Percentiles rank a stretch among this genome's conserved stretches.
Evolutionary conservation across 495 filamentous ascomycete species (phyloP).

Genomic region (Pseudomonodictys pantanalensis): DNA sequence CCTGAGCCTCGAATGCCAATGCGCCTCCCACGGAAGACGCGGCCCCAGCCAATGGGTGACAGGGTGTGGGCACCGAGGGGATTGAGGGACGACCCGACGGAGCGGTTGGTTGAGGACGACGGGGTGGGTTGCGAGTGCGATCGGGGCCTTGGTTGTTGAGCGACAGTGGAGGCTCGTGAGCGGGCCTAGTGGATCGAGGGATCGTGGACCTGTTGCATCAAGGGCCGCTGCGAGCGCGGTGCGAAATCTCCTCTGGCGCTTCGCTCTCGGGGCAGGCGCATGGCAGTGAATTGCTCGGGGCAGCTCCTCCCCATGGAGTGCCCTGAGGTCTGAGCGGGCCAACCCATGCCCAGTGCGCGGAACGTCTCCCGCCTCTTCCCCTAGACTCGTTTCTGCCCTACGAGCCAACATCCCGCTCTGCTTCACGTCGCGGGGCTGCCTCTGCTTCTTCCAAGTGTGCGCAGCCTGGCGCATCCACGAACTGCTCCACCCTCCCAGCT

Average conservation of each 20-base stretch:
- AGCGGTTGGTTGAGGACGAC: background rate
- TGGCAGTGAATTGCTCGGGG: too few relatives aligned
- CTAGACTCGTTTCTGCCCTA: background rate
- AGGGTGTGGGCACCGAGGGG: background rate
- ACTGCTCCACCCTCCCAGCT: too few relatives aligned
- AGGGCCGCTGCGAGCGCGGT: background rate
- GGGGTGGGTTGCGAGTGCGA: slow-evolving; percentile 21
- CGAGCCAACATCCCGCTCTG: background rate
- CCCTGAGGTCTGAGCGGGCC: too few relatives aligned
- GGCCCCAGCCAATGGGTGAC: slow-evolving; percentile 12
- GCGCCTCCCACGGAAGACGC: background rate
- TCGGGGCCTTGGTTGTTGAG: background rate
- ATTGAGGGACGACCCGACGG: slow-evolving; percentile 18
- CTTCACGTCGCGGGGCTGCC: background rate
- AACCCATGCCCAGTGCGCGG: background rate
- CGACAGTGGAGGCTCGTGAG: background rate
- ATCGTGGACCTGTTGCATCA: background rate
- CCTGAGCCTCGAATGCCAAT: slow-evolving; percentile 4
- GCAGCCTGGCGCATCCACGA: too few relatives aligned
- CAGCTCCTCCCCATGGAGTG: too few relatives aligned
- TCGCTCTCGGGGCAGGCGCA: too few relatives aligned
- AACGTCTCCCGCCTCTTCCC: background rate
- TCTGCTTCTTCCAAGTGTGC: too few relatives aligned
- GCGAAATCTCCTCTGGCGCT: background rate
- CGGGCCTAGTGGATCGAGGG: background rate